Evolutionary conservation across 1,284 basidiomycete species (phyloP).

Genomic region (Cystobasidium pallidum): DNA sequence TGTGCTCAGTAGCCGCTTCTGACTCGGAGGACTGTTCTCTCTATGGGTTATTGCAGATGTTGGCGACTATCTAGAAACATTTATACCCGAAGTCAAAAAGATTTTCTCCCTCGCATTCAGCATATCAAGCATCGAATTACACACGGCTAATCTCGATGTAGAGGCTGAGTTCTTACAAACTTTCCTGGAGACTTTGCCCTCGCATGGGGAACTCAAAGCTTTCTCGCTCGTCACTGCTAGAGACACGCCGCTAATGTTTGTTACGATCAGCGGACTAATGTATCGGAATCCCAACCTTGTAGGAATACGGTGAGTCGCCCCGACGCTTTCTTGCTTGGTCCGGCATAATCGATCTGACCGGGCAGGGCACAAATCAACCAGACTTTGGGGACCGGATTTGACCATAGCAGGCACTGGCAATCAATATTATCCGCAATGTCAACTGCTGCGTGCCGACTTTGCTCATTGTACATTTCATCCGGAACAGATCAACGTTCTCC

Average conservation of each 20-base stretch:
- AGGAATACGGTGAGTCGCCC: slow-evolving; percentile 14
- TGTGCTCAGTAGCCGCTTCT: not conserved
- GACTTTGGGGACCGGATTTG: slow-evolving; percentile 34
- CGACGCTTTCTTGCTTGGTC: no score
- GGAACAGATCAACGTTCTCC: slow-evolving; percentile 27
- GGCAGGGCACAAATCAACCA: not conserved
- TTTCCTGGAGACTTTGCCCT: slow-evolving; percentile 37
- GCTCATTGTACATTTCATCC: slow-evolving; percentile 35
- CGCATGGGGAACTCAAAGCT: slow-evolving; percentile 33
- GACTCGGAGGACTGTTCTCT: not conserved
- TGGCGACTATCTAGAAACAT: slow-evolving; percentile 20
- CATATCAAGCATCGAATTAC: slow-evolving; percentile 37
- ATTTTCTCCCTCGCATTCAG: slow-evolving; percentile 35
- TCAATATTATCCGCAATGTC: slow-evolving; percentile 37
- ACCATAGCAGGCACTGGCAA: slow-evolving; percentile 33
- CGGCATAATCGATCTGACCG: no score
- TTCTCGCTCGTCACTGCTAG: slow-evolving; percentile 36
- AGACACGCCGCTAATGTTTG: slow-evolving; percentile 31
- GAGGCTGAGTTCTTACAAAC: slow-evolving; percentile 38
- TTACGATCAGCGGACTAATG: slow-evolving; percentile 32
- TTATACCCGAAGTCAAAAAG: slow-evolving; percentile 43
- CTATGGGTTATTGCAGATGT: slow-evolving; percentile 1
- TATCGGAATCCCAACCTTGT: slow-evolving; percentile 34
- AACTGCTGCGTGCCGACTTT: slow-evolving; percentile 30
- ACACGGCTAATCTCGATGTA: slow-evolving; percentile 34